Evolutionary conservation across 768 basidiomycete species (phyloP), one percentile per base, ranked within the genome.

Genomic region (Daedalea quercina): DNA sequence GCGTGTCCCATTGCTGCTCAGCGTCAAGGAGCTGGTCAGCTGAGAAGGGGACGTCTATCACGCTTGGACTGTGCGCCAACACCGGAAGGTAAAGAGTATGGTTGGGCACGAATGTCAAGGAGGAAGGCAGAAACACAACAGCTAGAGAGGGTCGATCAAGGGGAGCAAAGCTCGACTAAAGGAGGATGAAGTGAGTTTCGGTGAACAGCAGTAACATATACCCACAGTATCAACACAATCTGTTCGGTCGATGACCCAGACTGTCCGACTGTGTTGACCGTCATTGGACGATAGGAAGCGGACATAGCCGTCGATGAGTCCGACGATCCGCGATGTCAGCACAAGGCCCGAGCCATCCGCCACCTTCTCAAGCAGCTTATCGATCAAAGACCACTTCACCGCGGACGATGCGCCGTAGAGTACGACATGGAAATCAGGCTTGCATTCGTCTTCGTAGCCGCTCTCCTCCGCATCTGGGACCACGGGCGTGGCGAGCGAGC

Each of bases 341-440:
- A 62, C 59, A 47, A 73, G 57, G 48, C 66, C 66, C 45, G 67
- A 63, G 50, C 70, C 65, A 7, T 35, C 17, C 12, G 62, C 60
- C 23, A 72, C 73, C 67, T 80, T 85, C 66, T 76, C 74, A 61
- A 87, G 64, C 31, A 90, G 70, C 56, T 67, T 72, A 58, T 80
- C 73, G 60, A 84, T 73, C 60, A 88, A 75, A 35, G 73, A 68
- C 81, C 81, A 81, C 67, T 85, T 84, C 70, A 72, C 70, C 56
- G 72, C 55, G 44, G 82, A 74, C 34, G 83, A 74, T 51, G 72
- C 67, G 25, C 86, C 87, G 65, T 87, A 88, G n/a, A 90, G 72
- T 46, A 80, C 70, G 57, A 90, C 73, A 62, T 81, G 78, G 59
- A 87, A 75, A 57, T 76, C 76, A 55, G 70, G 61, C 44, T 67